A percentile compares a stretch with the other conserved stretches of the same genome.
phyloP scores from a whole-genome alignment of 129 eudicot genomes.

The Oenanthe sinensis region DNA sequence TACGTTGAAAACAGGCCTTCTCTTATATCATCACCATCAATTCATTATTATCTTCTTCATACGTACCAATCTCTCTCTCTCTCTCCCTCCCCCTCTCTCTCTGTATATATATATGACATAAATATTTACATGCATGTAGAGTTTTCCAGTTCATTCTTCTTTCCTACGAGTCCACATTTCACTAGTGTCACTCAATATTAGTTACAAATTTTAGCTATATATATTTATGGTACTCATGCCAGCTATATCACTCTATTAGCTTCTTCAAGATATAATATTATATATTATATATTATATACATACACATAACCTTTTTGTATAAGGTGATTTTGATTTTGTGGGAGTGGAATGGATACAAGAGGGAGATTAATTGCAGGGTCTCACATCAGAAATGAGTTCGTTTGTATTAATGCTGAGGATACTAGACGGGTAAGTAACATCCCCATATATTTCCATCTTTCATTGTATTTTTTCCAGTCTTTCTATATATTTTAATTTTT shows the following conservation, averaged over 20 bases:
- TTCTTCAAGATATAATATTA: background rate
- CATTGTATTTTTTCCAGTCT: no score
- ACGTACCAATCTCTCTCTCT: background rate
- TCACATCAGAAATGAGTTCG: conserved; percentile 38
- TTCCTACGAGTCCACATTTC: conserved; percentile 14
- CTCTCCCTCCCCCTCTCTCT: background rate
- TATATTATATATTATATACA: background rate
- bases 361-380: conserved; percentile 47
- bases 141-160: background rate
- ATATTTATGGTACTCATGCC: background rate
- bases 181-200: conserved; percentile 11
- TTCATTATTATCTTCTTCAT: background rate
- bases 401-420: conserved; percentile 39
- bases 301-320: background rate
- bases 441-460: no score
- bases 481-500: background rate
- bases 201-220: no score
- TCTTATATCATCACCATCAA: background rate
- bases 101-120: no score
- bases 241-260: conserved; percentile 19
- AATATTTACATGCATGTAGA: background rate
- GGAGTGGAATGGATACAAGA: conserved; percentile 23
- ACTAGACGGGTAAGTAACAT: conserved; percentile 18
- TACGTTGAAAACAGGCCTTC: background rate
- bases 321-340: background rate